Evolutionary conservation across 73 alveolate species (phyloP).

Genomic region (Paramecium tetraurelia): DNA sequence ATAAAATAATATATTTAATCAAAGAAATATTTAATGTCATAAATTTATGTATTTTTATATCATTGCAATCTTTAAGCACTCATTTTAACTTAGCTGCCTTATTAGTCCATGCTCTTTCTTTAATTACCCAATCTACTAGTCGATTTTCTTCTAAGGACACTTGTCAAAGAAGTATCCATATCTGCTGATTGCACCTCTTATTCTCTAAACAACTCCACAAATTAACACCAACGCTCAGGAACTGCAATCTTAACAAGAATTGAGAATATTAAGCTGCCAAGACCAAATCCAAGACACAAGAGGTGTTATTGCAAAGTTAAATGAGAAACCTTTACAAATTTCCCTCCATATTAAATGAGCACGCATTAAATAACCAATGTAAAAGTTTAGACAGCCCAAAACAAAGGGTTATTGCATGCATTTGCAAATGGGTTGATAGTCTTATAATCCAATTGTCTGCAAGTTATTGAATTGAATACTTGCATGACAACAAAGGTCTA

Average conservation of each 20-base stretch:
- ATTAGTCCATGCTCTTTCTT: neutral
- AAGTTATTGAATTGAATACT: slow-evolving; percentile 87
- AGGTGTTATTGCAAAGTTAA: slow-evolving; percentile 71
- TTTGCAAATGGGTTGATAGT: slow-evolving; percentile 87
- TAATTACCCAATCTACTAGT: slow-evolving; percentile 52
- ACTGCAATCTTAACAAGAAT: slow-evolving; percentile 22
- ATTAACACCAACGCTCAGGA: slow-evolving; percentile 39
- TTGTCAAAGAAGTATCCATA: slow-evolving; percentile 53
- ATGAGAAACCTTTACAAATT: slow-evolving; percentile 76
- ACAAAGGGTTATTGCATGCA: slow-evolving; percentile 77
- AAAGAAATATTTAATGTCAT: neutral
- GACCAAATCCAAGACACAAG: slow-evolving; percentile 72
- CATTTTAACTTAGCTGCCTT: neutral
- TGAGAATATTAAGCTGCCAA: slow-evolving; percentile 45
- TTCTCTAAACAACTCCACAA: slow-evolving; percentile 55
- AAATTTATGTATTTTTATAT: neutral
- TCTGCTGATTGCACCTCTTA: slow-evolving; percentile 2
- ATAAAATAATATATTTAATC: neutral
- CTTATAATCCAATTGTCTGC: slow-evolving; percentile 79
- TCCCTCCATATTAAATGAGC: slow-evolving; percentile 85
- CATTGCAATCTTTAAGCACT: neutral
- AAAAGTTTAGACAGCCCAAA: slow-evolving; percentile 66
- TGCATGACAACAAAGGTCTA: slow-evolving; percentile 90
- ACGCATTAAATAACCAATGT: slow-evolving; percentile 76
- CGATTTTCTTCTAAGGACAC: slow-evolving; percentile 55